Base-by-base conservation (phyloP, 208 protist species). In the Leptomonas pyrrhocoris region DNA sequence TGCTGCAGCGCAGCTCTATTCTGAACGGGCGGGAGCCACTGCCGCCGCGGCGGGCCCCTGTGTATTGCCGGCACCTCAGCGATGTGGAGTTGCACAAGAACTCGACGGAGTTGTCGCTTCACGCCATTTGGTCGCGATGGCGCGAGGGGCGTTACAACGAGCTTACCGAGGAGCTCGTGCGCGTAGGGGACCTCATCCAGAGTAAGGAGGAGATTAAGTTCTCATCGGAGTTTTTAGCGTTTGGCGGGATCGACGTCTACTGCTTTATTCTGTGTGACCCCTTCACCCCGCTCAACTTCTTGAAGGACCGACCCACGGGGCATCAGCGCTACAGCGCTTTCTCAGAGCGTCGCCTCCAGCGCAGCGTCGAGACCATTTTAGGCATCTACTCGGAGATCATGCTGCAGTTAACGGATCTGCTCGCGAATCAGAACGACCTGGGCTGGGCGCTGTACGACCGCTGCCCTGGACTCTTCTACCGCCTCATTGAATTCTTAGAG, bases 381-480 rank as follows among this genome's bases (percentile, higher is more conserved):
- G 48, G 57, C 18, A 72, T 83, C 38, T 78, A 87, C 61, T 59
- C 73, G 9, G 58, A 73, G 25, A 73, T 78, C 15, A 68, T 88
- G 45, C 57, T 71, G 36, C 73, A 77, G 28, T 68, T 94, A 25
- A 91, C 90, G 18, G 90, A 95, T 68, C 30, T 93, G 12, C 30
- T 93, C 8, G 72, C 92, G 4, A 75, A 83, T 30, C 75, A 91
- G 68, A 93, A 81, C 66, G 84, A 88, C 42, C 64, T 94, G 16
- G 83, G 81, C 23, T 93, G 87, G 88, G 89, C 86, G 25, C 77
- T 90, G 50, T 94, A 94, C 77, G 86, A 93, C 53, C 81, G 74
- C 66, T 90, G 90, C 63, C 90, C 84, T 9, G 78, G 88, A 23
- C 38, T 93, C 16, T 85, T 95, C 62, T 94, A 86, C 58, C 83